Evolutionary conservation across 352 stramenopile species (phyloP).

Genomic region (Phytophthora megakarya): DNA sequence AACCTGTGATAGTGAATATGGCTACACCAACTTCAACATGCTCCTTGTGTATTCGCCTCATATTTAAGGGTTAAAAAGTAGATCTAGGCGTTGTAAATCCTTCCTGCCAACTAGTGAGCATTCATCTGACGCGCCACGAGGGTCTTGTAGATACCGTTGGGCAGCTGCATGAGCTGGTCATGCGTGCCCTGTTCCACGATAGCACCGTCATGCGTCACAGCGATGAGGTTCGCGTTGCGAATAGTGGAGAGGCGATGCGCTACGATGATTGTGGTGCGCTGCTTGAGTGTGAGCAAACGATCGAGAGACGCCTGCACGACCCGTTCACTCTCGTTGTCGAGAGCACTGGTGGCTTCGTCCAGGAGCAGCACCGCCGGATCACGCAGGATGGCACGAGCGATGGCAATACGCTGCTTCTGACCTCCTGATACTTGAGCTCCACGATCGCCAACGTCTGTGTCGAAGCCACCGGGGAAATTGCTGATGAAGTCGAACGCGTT

Average conservation of each 20-base stretch:
- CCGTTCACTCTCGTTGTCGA: conserved; percentile 45
- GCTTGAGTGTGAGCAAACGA: conserved; percentile 37
- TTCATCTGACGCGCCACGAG: conserved; percentile 43
- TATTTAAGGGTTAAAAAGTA: too few species aligned
- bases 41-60: too few species aligned
- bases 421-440: conserved; percentile 42
- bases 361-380: conserved; percentile 40
- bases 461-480: conserved; percentile 40
- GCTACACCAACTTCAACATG: conserved; percentile 19
- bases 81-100: too few species aligned
- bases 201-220: conserved; percentile 38
- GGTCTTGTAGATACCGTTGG: conserved; percentile 56
- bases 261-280: conserved; percentile 45
- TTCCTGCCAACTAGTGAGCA: conserved; percentile 31
- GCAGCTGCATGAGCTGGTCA: conserved; percentile 62
- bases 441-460: conserved; percentile 42
- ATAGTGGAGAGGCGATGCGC: conserved; percentile 42
- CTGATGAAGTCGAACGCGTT: conserved; percentile 48
- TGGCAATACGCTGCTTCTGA: conserved; percentile 47
- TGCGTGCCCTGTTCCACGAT: conserved; percentile 59
- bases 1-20: conserved; percentile 18
- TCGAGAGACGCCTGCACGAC: conserved; percentile 44
- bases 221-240: conserved; percentile 41
- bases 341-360: conserved; percentile 41
- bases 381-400: conserved; percentile 38